Base-by-base conservation (phyloP, 345 rosid species). In the Lepidium didymum region DNA sequence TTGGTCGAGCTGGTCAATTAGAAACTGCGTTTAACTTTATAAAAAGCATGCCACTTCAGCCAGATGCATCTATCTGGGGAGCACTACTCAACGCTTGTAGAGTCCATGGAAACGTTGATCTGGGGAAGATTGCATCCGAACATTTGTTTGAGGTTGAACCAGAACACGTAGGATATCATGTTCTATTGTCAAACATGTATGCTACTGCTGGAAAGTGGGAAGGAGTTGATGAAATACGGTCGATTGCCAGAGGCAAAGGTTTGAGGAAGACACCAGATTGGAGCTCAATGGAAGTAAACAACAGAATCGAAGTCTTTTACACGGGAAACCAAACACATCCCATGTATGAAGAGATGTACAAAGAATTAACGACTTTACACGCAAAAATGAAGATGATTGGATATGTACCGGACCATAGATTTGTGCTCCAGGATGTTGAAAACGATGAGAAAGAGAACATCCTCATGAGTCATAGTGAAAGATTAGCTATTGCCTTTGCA, bases 241-340 rank as follows among this genome's bases (percentile, higher is more conserved):
- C 89, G 3, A 52, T 76, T 6, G 84, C 81, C 12, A 68, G 81
- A 71, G 81, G 62, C 18, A 76, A 52, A 64, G 87, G 89, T 57
- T 67, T 83, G 76, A 83, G 69, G 77, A 85, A 85, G 80, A 81
- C 77, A 21, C 87, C 89, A 9, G 89, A 86, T n/a, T 85, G 89
- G 89, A 82, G 86, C 67, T 81, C 86, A 18, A 77, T 81, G 19
- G 81, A 75, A 74, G 40, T 77, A 16, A 73, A 79, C 56, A 82
- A 81, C 49, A 77, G 79, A 68, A 81, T 85, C 7, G 81, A 82
- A 38, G 82, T 85, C 50, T 85, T 82, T 71, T 85, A 85, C 56
- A 81, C 82, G 0, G 87, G 89, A 29, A 82, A 70, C 66, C 82
- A 63, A 77, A 77, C 78, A 7, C 87, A 82, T 73, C 85, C 84